These are phyloP conservation scores for Rusavskia elegans DNA, from an alignment of 495 filamentous ascomycete genomes.

Conservation along the genomic window DNA sequence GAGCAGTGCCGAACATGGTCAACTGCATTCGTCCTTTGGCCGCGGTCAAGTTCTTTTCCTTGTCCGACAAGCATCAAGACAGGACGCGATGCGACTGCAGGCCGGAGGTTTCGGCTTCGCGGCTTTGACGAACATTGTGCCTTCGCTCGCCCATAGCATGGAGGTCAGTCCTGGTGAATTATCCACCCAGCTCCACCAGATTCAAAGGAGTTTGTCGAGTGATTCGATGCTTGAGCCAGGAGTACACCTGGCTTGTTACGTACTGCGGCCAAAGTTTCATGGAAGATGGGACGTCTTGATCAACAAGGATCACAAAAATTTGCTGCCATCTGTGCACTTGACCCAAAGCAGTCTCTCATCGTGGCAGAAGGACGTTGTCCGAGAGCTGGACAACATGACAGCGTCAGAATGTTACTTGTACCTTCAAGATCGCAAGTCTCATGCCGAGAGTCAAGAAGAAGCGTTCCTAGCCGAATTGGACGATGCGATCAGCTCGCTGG, in stretches of 20 bases:
- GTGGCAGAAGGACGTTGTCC: slow-evolving; percentile 41
- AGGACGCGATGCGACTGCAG: slow-evolving; percentile 43
- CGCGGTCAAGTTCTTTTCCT: slow-evolving; percentile 69
- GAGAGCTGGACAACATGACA: slow-evolving; percentile 39
- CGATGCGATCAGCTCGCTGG: slow-evolving; percentile 25
- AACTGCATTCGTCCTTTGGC: slow-evolving; percentile 25
- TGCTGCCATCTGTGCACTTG: slow-evolving; percentile 51
- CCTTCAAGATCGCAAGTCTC: slow-evolving; percentile 14
- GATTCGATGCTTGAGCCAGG: slow-evolving; percentile 41
- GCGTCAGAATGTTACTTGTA: slow-evolving; percentile 33
- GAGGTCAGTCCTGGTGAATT: slow-evolving; percentile 46
- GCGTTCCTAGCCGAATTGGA: slow-evolving; percentile 28
- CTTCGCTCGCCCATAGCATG: slow-evolving; percentile 50
- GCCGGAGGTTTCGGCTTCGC: slow-evolving; percentile 67
- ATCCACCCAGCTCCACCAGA: slow-evolving; percentile 35
- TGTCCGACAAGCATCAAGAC: slow-evolving; percentile 45
- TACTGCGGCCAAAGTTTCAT: slow-evolving; percentile 48
- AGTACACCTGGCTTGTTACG: slow-evolving; percentile 62
- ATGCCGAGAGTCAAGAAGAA: slow-evolving; percentile 16
- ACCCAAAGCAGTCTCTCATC: slow-evolving; percentile 37
- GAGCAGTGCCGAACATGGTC: slow-evolving; percentile 10
- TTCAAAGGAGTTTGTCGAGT: slow-evolving; percentile 40
- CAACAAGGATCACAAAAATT: slow-evolving; percentile 42
- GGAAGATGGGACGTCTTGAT: slow-evolving; percentile 64
- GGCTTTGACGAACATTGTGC: slow-evolving; percentile 47